A percentile compares a stretch with the other conserved stretches of the same genome.
These are phyloP conservation scores for Ehretia macrophylla DNA, from an alignment of 257 asterid species.

Conservation along the genomic window DNA sequence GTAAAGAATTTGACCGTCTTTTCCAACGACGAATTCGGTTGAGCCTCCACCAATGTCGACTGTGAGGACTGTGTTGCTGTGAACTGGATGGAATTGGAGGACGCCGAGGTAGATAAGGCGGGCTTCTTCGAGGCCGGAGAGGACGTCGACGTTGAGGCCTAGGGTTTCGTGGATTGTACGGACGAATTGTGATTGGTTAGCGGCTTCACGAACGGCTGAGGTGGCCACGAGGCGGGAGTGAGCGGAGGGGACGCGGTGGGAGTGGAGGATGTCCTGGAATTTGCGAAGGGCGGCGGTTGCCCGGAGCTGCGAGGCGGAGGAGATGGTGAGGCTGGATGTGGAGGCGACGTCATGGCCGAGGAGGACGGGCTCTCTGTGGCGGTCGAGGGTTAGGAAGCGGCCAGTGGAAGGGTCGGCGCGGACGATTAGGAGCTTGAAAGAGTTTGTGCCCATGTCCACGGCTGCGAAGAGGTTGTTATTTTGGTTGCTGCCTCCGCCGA, in stretches of 20 bases:
- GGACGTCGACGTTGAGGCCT: constrained; percentile 40
- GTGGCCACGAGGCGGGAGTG: constrained; percentile 75
- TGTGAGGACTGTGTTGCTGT: constrained; percentile 42
- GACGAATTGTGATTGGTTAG: constrained; percentile 51
- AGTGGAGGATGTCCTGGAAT: constrained; percentile 37
- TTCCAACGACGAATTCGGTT: constrained; percentile 63
- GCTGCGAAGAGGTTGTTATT: constrained; percentile 40
- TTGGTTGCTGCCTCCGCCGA: neutral
- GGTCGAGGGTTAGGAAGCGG: constrained; percentile 53
- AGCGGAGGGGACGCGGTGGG: constrained; percentile 38
- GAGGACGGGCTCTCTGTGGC: constrained; percentile 59
- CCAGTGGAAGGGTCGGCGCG: constrained; percentile 52
- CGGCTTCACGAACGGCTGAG: constrained; percentile 85
- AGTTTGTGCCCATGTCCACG: constrained; percentile 70
- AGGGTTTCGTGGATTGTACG: constrained; percentile 28
- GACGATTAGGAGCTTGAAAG: constrained; percentile 54
- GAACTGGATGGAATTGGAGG: constrained; percentile 57
- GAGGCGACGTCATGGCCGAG: constrained; percentile 60
- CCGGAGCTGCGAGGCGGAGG: constrained; percentile 41
- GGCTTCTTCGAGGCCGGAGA: constrained; percentile 80
- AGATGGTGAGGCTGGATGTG: constrained; percentile 40
- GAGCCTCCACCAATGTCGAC: constrained; percentile 90
- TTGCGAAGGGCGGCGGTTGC: constrained; percentile 45
- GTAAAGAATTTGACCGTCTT: constrained; percentile 42
- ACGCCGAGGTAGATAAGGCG: constrained; percentile 68